A percentile compares a stretch with the other conserved stretches of the same genome.
Evolutionary conservation across 2,329 filamentous ascomycete genomes (phyloP).

Genomic region (Helicocarpus griseus): DNA sequence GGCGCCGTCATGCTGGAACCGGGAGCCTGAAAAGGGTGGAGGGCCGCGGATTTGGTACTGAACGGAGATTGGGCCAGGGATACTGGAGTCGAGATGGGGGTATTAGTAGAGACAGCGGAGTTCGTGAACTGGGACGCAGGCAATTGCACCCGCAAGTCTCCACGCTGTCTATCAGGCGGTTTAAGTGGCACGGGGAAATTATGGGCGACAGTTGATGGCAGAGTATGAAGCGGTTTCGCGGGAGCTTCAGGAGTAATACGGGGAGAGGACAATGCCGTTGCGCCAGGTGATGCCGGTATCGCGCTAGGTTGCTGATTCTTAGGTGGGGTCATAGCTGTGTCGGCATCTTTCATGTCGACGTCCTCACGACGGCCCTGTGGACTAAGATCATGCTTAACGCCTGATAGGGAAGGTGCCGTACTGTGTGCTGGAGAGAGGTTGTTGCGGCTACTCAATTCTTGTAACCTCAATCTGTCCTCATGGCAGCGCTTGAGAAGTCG

Average conservation of each 20-base stretch:
- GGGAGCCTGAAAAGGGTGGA: conserved; percentile 18
- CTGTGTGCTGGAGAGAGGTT: conserved; percentile 11
- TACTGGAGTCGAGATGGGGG: conserved; percentile 22
- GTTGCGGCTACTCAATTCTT: conserved; percentile 19
- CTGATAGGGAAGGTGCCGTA: conserved; percentile 10
- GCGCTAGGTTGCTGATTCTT: conserved; percentile 7
- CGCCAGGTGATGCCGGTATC: neutral
- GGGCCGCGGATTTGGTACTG: conserved; percentile 16
- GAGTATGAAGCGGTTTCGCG: conserved; percentile 20
- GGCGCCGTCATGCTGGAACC: conserved; percentile 29
- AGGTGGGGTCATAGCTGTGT: conserved; percentile 18
- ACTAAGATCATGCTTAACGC: conserved; percentile 7
- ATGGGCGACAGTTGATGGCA: conserved; percentile 31
- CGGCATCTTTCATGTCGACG: conserved; percentile 29
- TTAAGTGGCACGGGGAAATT: conserved; percentile 21
- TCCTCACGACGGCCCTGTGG: conserved; percentile 7
- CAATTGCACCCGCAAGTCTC: conserved; percentile 22
- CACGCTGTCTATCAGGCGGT: conserved; percentile 12
- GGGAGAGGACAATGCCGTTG: neutral
- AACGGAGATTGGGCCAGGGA: conserved; percentile 21
- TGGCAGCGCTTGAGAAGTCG: conserved; percentile 34
- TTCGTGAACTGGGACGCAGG: conserved; percentile 12
- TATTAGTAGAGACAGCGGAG: conserved; percentile 15
- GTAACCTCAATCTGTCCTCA: conserved; percentile 29
- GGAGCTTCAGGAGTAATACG: conserved; percentile 7